These are phyloP conservation scores for Sinapis alba DNA, from an alignment of 441 rosid species.

Conservation along the genomic window DNA sequence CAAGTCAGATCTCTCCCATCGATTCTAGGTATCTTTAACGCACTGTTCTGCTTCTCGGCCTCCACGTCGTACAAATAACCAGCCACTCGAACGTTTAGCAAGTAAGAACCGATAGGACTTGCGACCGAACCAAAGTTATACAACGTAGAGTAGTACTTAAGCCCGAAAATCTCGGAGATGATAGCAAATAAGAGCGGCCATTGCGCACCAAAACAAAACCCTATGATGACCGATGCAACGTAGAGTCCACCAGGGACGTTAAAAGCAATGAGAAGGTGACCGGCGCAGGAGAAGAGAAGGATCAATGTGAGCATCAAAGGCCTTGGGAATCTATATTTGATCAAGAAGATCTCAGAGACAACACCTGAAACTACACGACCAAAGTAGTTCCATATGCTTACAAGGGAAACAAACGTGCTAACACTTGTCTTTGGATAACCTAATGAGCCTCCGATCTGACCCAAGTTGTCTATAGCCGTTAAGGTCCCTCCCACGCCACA, in stretches of 20 bases:
- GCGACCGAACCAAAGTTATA: slow-evolving; percentile 65
- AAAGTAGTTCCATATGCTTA: slow-evolving; percentile 84
- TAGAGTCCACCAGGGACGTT: slow-evolving; percentile 65
- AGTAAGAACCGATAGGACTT: slow-evolving; percentile 60
- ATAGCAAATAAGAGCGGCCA: slow-evolving; percentile 67
- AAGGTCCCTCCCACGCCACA: slow-evolving; percentile 75
- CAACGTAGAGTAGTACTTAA: slow-evolving; percentile 67
- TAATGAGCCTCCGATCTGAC: slow-evolving; percentile 68
- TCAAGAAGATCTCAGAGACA: slow-evolving; percentile 60
- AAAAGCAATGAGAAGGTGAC: slow-evolving; percentile 68
- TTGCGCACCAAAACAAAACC: slow-evolving; percentile 81
- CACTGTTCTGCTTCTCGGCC: not conserved
- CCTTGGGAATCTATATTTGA: slow-evolving; percentile 59
- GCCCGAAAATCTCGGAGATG: slow-evolving; percentile 70
- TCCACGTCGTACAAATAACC: slow-evolving; percentile 49
- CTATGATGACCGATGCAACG: slow-evolving; percentile 64
- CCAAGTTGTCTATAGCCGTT: slow-evolving; percentile 74
- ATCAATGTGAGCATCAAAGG: slow-evolving; percentile 55
- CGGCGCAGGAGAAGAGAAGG: slow-evolving; percentile 61
- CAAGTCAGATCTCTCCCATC: not conserved
- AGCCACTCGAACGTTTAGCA: slow-evolving; percentile 52
- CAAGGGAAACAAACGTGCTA: slow-evolving; percentile 77
- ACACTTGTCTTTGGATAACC: slow-evolving; percentile 63
- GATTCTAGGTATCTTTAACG: not conserved
- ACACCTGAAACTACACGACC: slow-evolving; percentile 74